Base-by-base conservation (phyloP, 2,329 filamentous ascomycete genomes). In the Geosmithia putterillii region DNA sequence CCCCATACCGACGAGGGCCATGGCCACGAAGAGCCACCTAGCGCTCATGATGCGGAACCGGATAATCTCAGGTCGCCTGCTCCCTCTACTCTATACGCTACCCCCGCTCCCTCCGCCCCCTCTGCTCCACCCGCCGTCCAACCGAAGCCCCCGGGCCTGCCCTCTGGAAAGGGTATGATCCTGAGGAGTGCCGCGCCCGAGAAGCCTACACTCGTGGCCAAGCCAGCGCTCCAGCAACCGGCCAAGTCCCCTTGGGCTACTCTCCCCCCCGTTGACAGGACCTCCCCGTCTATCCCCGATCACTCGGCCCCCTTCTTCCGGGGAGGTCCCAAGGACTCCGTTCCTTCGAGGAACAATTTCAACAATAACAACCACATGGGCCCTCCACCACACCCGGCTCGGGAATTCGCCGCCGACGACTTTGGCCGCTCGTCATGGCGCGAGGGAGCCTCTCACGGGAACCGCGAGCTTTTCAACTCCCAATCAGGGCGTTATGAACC, bases 401-500 rank as follows among this genome's bases (percentile, higher is more conserved):
- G 87, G 55, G 89, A 96, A 57, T 94, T 95, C 49, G 86, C 88
- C 6, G 85, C 89, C 0, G 92, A 96, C 59, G 90, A 95, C 51
- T 96, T 95, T 56, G 94, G 83, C 58, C 76, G 92, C 48, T 78
- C 82, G 42, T 76, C 81, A 28, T 94, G 86, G 81, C 76, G 84
- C 54, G 87, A 95, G 48, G 75, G 80, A 5, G 70, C 72, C 32
- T 57, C 68, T 1, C 70, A 74, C 44, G 70, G 73, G 10, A 80
- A 77, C 48, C 73, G 85, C 45, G 89, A 96, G 59, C 69, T 96
- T 0, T 96, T 81, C 65, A 95, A 96, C 58, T 94, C 90, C n/a
- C 84, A 94, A 44, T 95, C 87, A 43, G 90, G 90, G 17, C 82
- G 87, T 42, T 94, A 95, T 52, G 90, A 96, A 57, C 88, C 89